These are phyloP conservation scores for Phytopythium ostracodes DNA, from an alignment of 352 stramenopile genomes.

Conservation along the genomic window DNA sequence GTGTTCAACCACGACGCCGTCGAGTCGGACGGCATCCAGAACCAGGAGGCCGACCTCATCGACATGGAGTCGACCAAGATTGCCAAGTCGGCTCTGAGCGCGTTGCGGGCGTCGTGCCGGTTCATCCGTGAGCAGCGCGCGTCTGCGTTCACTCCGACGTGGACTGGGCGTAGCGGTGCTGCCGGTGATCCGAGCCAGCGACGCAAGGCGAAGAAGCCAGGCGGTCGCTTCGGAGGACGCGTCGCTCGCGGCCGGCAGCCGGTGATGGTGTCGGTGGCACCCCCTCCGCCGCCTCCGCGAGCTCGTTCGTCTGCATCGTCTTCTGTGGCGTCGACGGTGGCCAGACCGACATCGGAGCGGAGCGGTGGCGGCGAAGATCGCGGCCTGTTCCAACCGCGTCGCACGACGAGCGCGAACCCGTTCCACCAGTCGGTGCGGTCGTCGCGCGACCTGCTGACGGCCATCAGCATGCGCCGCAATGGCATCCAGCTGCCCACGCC, in stretches of 20 bases:
- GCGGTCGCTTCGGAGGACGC: slow-evolving; percentile 36
- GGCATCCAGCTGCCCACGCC: slow-evolving; percentile 16
- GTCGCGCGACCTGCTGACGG: slow-evolving; percentile 66
- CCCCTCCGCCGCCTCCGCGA: slow-evolving; percentile 4
- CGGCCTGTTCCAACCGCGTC: slow-evolving; percentile 1
- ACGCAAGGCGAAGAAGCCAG: slow-evolving; percentile 10
- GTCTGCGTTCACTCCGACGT: slow-evolving; percentile 67
- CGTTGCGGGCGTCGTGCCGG: slow-evolving; percentile 76
- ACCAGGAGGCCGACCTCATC: slow-evolving; percentile 89
- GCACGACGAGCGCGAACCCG: slow-evolving; percentile 11
- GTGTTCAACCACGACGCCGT: slow-evolving; percentile 96
- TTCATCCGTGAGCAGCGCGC: slow-evolving; percentile 63
- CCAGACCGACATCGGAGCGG: background rate
- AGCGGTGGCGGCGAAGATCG: slow-evolving; percentile 2
- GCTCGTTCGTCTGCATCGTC: background rate
- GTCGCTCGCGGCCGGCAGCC: slow-evolving; percentile 21
- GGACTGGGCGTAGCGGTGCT: slow-evolving; percentile 66
- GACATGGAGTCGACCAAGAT: slow-evolving; percentile 91
- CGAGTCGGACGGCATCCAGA: slow-evolving; percentile 82
- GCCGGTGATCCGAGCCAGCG: slow-evolving; percentile 63
- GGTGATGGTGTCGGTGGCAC: background rate
- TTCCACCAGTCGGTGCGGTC: slow-evolving; percentile 35
- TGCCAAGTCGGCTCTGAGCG: slow-evolving; percentile 77
- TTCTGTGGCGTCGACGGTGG: background rate
- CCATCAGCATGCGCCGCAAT: slow-evolving; percentile 46